Base-by-base conservation (phyloP, 768 basidiomycete genomes). In the Pisolithus tinctorius region DNA sequence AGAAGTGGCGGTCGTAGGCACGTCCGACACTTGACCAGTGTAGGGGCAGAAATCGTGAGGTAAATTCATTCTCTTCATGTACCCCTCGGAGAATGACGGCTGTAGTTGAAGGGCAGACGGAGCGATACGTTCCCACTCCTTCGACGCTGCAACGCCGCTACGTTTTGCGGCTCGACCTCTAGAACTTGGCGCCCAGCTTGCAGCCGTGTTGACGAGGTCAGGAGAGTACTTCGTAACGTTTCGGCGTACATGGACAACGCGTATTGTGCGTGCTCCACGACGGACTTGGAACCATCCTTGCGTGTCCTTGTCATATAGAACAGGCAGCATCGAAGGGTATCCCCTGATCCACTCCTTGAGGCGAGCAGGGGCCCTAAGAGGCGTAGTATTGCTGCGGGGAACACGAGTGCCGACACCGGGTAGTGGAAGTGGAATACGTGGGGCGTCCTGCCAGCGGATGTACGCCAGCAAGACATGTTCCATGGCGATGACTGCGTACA, bases 381-480 rank as follows among this genome's bases (percentile, higher is more conserved):
- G 71, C 3, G 81, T 72, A 4, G 80, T 77, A 50, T 78, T 80
- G 5, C 73, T 75, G 30, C 75, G 72, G 11, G 69, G 55, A 44
- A 63, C 57, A 30, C 60, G 67, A 45, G 67, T 63, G 50, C 64
- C 65, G 41, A 69, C 62, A 14, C 61, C 67, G 23, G 52, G 55
- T 49, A 59, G 65, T 37, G 30, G 39, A 13, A 56, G 61, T 16
- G 66, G 60, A 2, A 68, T 59, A 25, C 71, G 71, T 20, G 80
- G 77, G 4, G 79, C 73, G 52, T 86, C 82, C 59, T 91, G 84
- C 74, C 83, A 88, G 29, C 94, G 82, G 51, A 98, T 86, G 66
- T 86, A 95, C 0, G 90, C 79, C 11, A 98, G 79, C 17, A 97
- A 72, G 45, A 99, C 73, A 58, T 99, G 95, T 63, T 99, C 95